Evolutionary conservation across 305 asterid species (phyloP), one percentile per base, ranked within the genome.

Genomic region (Fraxinus velutina): DNA sequence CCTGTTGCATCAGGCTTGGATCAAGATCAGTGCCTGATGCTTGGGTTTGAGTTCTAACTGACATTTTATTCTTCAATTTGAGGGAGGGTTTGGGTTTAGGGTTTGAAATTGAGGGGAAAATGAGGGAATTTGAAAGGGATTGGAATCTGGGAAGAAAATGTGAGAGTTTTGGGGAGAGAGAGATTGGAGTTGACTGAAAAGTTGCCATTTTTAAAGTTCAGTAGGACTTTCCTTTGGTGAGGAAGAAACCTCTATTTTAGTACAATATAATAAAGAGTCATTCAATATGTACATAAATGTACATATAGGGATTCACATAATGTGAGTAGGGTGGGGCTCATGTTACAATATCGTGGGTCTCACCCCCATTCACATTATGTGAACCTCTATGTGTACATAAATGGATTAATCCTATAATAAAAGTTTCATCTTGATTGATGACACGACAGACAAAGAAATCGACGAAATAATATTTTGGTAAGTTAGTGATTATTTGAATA

Each of bases 1-100:
- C 95, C 66, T 83, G 85, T n/a, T 91, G 91, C 47, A 92, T 66
- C 19, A 93, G 57, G 78, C 92, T 90, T 37, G 87, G 81, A 89
- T 85, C 91, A 71, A 88, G 84, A 89, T 88, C 91, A 77, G 76
- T 29, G 22, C 82, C 64, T 27, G 90, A 77, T 27, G 96, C 91
- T 82, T 77, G 85, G n/a, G 50, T 76, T 74, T 76, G 90, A 32
- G 90, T 83, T 80, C 81, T 86, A 80, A 86, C 55, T 30, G 86
- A 32, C 87, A 85, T 86, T 81, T 84, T 89, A 10, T 44, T 86
- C 81, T 76, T 79, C 44, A 42, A 27, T 5, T 6, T 57, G 55
- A 36, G 71, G 77, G 82, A 74, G 64, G 60, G 60, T 50, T 50
- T 50, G 7, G 37, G 78, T 77, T 36, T 86, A 75, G 84, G 90